A percentile compares a stretch with the other conserved stretches of the same genome.
Evolutionary conservation across 345 rosid species (phyloP).

Genomic region (Euphorbia tirucalli): DNA sequence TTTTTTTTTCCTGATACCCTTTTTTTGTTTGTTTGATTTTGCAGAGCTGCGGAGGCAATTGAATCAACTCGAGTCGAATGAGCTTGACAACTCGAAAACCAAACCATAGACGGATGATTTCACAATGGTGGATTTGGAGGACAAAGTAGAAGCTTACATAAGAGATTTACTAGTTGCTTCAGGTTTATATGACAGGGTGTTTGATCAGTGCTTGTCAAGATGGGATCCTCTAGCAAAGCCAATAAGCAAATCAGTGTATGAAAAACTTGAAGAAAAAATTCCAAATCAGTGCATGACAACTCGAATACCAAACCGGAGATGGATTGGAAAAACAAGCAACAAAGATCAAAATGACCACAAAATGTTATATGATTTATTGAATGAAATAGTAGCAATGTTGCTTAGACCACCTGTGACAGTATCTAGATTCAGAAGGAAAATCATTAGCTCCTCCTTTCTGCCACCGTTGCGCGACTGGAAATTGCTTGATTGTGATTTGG

Average conservation of each 20-base stretch:
- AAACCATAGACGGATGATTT: slow-evolving; percentile 39
- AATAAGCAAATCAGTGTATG: slow-evolving; percentile 49
- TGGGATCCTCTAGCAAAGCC: slow-evolving; percentile 53
- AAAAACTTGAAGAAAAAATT: slow-evolving; percentile 56
- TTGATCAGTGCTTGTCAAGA: slow-evolving; percentile 37
- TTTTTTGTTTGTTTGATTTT: slow-evolving; percentile 14
- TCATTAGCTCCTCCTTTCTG: slow-evolving; percentile 21
- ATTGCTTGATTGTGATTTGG: slow-evolving; percentile 58
- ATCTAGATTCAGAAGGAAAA: slow-evolving; percentile 48
- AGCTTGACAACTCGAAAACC: slow-evolving; percentile 28
- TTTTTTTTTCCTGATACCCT: slow-evolving; percentile 26
- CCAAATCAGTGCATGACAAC: no score
- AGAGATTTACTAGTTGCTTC: slow-evolving; percentile 81
- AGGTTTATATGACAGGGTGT: slow-evolving; percentile 59
- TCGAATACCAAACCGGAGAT: slow-evolving; percentile 13
- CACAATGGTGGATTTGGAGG: slow-evolving; percentile 46
- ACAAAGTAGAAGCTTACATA: slow-evolving; percentile 56
- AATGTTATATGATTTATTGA: slow-evolving; percentile 63
- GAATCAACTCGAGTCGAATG: slow-evolving; percentile 53
- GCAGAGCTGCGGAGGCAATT: slow-evolving; percentile 69
- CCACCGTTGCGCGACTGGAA: slow-evolving; percentile 43
- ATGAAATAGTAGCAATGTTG: slow-evolving; percentile 59
- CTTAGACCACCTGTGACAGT: slow-evolving; percentile 44
- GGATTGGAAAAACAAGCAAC: slow-evolving; percentile 9
- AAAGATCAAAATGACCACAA: slow-evolving; percentile 32